Evolutionary conservation across 805 yeast genomes (phyloP).

Genomic region (Monosporozyma aquatica): DNA sequence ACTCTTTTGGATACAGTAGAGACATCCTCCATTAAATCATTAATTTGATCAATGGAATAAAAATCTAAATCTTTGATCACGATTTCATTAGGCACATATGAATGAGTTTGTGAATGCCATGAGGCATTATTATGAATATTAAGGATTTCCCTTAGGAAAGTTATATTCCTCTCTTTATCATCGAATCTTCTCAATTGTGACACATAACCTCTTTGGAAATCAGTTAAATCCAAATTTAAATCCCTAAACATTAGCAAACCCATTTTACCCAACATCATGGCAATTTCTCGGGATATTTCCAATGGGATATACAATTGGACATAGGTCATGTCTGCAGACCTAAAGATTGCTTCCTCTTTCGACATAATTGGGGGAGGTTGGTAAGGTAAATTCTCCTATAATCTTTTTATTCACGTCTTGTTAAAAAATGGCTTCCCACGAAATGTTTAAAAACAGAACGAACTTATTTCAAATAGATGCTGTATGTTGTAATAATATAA

Average conservation of each 20-base stretch:
- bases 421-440: too few relatives aligned
- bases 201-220: constrained; percentile 87
- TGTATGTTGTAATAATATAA: too few relatives aligned
- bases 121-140: constrained; percentile 35
- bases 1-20: constrained; percentile 65
- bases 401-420: too few relatives aligned
- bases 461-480: too few relatives aligned
- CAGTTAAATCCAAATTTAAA: constrained; percentile 67
- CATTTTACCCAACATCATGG: constrained; percentile 75
- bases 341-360: constrained; percentile 34
- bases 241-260: constrained; percentile 85
- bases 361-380: too few relatives aligned
- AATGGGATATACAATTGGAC: constrained; percentile 81
- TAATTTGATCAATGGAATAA: constrained; percentile 35
- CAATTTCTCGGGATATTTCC: constrained; percentile 78
- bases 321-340: constrained; percentile 93
- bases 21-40: constrained; percentile 54
- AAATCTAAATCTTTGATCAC: constrained; percentile 19
- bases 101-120: constrained; percentile 30
- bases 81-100: constrained; percentile 19
- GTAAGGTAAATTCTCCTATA: too few relatives aligned
- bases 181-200: constrained; percentile 75
- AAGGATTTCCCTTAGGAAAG: constrained; percentile 41
- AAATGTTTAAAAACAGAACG: too few relatives aligned
- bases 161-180: constrained; percentile 69